Conservation (phyloP, 257 asterid species). For the Cynanchum wilfordii region DNA sequence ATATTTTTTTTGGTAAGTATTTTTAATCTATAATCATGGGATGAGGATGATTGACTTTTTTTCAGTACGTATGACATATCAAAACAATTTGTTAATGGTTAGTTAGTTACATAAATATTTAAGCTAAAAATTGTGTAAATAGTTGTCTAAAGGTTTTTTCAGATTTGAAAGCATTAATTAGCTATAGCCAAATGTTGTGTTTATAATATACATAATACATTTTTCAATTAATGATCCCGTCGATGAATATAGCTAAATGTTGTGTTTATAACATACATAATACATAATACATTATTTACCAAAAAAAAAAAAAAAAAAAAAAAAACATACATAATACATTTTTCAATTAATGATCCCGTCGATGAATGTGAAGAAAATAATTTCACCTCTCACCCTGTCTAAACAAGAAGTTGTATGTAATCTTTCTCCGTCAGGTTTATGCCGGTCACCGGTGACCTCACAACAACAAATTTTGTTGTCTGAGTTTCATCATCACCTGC, state of each 20-base stretch:
- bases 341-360: not conserved
- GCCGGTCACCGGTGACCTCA: not conserved
- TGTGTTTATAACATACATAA: not conserved
- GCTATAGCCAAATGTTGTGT: not conserved
- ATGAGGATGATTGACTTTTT: no score
- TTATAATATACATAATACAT: not conserved
- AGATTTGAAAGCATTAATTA: no score
- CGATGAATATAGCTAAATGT: not conserved
- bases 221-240: no score
- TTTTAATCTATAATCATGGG: no score
- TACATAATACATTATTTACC: no score
- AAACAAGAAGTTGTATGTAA: constrained; percentile 1
- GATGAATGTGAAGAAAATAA: not conserved
- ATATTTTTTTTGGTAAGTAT: no score
- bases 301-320: no score
- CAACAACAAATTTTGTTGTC: not conserved
- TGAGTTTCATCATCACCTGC: not conserved
- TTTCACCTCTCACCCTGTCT: not conserved
- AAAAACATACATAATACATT: not conserved
- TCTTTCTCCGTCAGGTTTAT: not conserved
- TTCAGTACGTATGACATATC: no score
- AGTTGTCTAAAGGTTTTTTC: no score
- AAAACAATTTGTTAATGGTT: no score
- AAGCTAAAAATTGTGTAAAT: no score
- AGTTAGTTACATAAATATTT: no score